Base-by-base conservation (phyloP, 1,284 basidiomycete species). In the Pascua guehoae region DNA sequence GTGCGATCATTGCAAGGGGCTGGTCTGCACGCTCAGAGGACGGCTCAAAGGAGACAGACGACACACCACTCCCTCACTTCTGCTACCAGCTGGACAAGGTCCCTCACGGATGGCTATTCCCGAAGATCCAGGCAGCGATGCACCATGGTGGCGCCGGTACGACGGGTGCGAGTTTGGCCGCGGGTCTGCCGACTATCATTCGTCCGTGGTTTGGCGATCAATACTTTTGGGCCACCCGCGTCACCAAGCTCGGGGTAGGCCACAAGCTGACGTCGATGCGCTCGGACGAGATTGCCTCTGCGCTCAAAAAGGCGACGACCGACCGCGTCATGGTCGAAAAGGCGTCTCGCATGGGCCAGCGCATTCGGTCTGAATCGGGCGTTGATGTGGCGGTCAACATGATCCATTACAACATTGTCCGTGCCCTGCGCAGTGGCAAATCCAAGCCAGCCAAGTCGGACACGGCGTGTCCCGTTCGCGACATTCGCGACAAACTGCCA, bases 81-180 rank as follows among this genome's bases (percentile, higher is more conserved):
- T 76, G 74, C 60, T 76, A 70, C 61, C 56, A 60, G 18, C 75
- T 88, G 43, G 83, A 86, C 52, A 86, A 85, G 67, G 82, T 89
- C 5, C 88, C 88, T 8, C 89, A 91, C 74, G 86, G 85, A 66
- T 90, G 88, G 88, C 79, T 91, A 12, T 89, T 90, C 78, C 85
- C 86, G 0, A 80, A 82, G 59, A 80, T 76, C 41, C 58, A 71
- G 53, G 73, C 75, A 0, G 87, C 84, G 0, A 60, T 86, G 49
- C 84, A 88, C 75, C 86, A 88, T 67, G 86, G 86, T 41, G 86
- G 87, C 17, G 86, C 86, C 2, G 87, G 86, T 36, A 88, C 86
- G 0, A 87, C 86, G 1, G 85, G 85, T 1, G 85, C 85, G 8
- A 84, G 82, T 62, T 73, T 86, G 39, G 75, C 86, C 68, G 86